phyloP scores from a whole-genome alignment of 495 filamentous ascomycete species.

The Symbiotaphrina buchneri region DNA sequence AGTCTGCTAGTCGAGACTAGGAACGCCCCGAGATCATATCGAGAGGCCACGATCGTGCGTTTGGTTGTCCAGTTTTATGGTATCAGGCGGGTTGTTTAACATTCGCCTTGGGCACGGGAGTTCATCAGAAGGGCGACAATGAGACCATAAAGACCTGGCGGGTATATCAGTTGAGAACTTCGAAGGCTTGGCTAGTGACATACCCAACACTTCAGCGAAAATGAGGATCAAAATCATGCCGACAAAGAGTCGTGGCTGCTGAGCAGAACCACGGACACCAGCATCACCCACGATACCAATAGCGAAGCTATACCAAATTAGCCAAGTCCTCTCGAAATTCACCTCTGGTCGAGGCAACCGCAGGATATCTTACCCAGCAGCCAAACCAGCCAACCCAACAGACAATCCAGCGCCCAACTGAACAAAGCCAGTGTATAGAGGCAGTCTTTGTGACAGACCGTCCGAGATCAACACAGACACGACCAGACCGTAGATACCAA shows the following conservation, averaged over 20 bases:
- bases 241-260: conserved; percentile 93
- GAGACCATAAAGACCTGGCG: conserved; percentile 77
- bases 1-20: no score
- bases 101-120: no score
- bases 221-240: conserved; percentile 99
- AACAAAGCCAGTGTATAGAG: conserved; percentile 89
- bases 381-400: conserved; percentile 90
- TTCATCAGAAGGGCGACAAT: conserved; percentile 99
- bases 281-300: conserved; percentile 99
- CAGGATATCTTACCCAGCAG: conserved; percentile 45
- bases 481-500: conserved; percentile 98
- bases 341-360: not conserved
- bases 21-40: no score
- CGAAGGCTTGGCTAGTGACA: conserved; percentile 11
- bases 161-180: conserved; percentile 3
- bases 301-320: conserved; percentile 38
- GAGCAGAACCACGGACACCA: conserved; percentile 93
- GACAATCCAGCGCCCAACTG: conserved; percentile 92
- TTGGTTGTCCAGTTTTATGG: no score
- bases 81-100: no score
- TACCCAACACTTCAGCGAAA: conserved; percentile 99
- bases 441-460: conserved; percentile 54
- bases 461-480: conserved; percentile 96
- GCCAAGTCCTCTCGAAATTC: not conserved
- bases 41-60: no score